Evolutionary conservation across 2,329 filamentous ascomycete species (phyloP).

Genomic region (Xylaria sp.): DNA sequence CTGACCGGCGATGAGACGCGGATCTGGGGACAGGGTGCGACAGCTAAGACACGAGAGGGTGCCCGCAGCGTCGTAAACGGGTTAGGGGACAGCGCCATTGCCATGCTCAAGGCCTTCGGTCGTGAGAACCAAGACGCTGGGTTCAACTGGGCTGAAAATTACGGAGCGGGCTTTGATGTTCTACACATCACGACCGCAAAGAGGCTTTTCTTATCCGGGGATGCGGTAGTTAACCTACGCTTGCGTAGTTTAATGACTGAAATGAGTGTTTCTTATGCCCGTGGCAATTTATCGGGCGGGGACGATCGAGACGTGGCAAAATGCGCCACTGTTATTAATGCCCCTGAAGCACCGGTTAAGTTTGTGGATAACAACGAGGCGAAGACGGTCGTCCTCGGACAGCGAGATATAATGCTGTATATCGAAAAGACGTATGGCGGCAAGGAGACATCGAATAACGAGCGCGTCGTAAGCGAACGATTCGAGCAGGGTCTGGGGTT

Average conservation of each 20-base stretch:
- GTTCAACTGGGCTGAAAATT: conserved; percentile 79
- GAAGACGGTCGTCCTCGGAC: conserved; percentile 60
- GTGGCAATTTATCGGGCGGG: conserved; percentile 49
- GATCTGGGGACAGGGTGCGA: conserved; percentile 95
- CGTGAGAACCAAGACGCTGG: conserved; percentile 79
- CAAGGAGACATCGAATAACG: conserved; percentile 33
- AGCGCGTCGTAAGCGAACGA: conserved; percentile 46
- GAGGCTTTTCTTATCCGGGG: conserved; percentile 61
- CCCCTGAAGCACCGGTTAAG: conserved; percentile 52
- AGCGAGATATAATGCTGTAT: conserved; percentile 67
- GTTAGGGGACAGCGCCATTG: conserved; percentile 70
- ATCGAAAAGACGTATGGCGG: conserved; percentile 64
- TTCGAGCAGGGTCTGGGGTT: conserved; percentile 57
- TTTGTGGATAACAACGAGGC: conserved; percentile 65
- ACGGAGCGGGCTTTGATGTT: conserved; percentile 87
- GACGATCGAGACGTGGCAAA: conserved; percentile 31
- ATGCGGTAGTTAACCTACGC: conserved; percentile 59
- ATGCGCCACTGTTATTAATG: conserved; percentile 14
- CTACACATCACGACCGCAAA: conserved; percentile 69
- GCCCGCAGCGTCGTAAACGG: conserved; percentile 76
- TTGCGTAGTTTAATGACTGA: conserved; percentile 63
- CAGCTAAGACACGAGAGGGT: conserved; percentile 68
- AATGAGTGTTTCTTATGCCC: conserved; percentile 57
- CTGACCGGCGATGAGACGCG: conserved; percentile 68
- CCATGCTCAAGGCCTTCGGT: conserved; percentile 82